Evolutionary conservation across 2,329 filamentous ascomycete species (phyloP), one percentile per base, ranked within the genome.

Genomic region (Volutella citrinella): DNA sequence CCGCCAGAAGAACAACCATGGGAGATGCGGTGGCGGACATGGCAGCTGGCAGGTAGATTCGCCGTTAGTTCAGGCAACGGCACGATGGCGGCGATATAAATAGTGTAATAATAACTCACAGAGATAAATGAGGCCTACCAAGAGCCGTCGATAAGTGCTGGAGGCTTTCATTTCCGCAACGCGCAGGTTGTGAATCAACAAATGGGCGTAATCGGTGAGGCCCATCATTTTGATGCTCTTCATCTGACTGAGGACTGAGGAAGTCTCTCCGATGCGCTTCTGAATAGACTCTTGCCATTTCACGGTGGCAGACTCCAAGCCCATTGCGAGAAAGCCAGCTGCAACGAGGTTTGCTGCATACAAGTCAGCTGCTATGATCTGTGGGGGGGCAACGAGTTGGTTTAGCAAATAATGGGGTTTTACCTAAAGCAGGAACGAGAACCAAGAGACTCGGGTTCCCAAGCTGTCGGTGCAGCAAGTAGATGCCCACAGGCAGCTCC

Each of bases 171-270:
- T 42, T 41, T 69, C 67, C 2, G 51, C 32, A 1, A 59, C 45
- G 10, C 67, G 53, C 1, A 68, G 40, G 10, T 49, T 34, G 22
- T 66, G 64, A 2, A 69, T 38, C 12, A 56, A 48, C 3, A 40
- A 25, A 5, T 48, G 44, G 15, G 68, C 46, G 19, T 49, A 56
- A 18, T 57, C 51, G 2, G 55, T 57, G 5, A 69, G 51, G 0
- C 67, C 68, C 44, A 61, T 62, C 59, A 70, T 66, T 29, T 69
- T 70, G 34, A 70, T 51, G 3, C 60, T 58, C 35, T 68, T 69
- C 42, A 70, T 68, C 10, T 59, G 55, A 5, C 47, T 49, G 2
- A 70, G 53, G 49, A 66, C 64, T n/a, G 49, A 54, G 7, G 63
- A 58, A 1, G 64, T 66, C 18, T 60, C 50, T 2, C 59, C 56